A percentile compares a stretch with the other conserved stretches of the same genome.
phyloP scores from a whole-genome alignment of 495 filamentous ascomycete species.

The Tuber aestivum region DNA sequence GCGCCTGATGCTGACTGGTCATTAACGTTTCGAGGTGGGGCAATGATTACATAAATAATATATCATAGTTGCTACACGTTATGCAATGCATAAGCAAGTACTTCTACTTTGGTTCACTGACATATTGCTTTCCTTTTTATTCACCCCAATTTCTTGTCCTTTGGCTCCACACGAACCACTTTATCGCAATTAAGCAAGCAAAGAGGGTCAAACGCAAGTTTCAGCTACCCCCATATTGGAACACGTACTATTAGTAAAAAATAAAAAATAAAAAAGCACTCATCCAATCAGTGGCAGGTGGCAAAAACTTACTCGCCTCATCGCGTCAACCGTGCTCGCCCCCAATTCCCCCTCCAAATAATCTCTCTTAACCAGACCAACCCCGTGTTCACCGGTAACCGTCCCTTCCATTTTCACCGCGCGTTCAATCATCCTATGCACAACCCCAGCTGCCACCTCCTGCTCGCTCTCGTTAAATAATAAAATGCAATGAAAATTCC shows the following conservation, averaged over 20 bases:
- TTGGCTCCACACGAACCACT: conserved; percentile 59
- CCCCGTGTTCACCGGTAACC: conserved; percentile 76
- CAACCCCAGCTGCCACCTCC: conserved; percentile 59
- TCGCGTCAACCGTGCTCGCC: conserved; percentile 64
- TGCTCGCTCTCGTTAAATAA: conserved; percentile 64
- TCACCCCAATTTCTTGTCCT: conserved; percentile 29
- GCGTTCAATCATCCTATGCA: conserved; percentile 77
- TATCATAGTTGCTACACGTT: background rate
- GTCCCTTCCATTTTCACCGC: conserved; percentile 79
- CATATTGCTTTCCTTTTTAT: background rate
- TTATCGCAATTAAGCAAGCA: conserved; percentile 78
- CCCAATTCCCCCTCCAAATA: conserved; percentile 71
- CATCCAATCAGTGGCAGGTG: too few species aligned
- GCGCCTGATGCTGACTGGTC: background rate
- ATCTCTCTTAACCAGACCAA: conserved; percentile 75
- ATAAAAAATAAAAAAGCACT: too few species aligned
- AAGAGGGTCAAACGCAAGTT: conserved; percentile 68
- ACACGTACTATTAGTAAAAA: conserved; percentile 13
- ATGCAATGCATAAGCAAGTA: background rate
- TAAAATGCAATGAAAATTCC: conserved; percentile 77
- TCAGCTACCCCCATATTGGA: conserved; percentile 44
- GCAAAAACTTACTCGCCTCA: conserved; percentile 58
- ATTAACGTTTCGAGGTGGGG: background rate
- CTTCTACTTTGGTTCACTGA: background rate
- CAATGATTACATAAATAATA: background rate